A percentile compares a stretch with the other conserved stretches of the same genome.
Evolutionary conservation across 2,329 filamentous ascomycete species (phyloP).

Genomic region (Tricladium varicosporioides): DNA sequence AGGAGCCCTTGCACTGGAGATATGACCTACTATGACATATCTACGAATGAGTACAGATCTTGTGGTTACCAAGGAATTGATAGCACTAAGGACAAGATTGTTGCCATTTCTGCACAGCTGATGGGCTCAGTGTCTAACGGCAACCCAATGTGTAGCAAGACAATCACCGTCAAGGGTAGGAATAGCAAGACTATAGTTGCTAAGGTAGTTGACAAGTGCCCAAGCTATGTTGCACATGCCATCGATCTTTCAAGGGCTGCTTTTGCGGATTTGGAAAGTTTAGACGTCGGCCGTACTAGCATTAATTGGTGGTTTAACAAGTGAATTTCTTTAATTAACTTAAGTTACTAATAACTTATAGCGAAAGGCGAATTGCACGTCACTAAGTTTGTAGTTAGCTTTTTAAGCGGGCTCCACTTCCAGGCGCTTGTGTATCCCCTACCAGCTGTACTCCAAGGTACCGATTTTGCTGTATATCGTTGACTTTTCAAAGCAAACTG

Average conservation of each 20-base stretch:
- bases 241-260: conserved; percentile 61
- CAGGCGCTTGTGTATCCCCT: no score
- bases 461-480: no score
- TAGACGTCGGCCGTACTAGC: conserved; percentile 42
- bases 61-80: conserved; percentile 1
- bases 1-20: conserved; percentile 53
- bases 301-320: conserved; percentile 48
- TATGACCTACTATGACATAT: conserved; percentile 66
- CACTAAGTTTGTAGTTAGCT: no score
- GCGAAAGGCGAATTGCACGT: no score
- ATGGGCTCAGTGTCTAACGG: conserved; percentile 65
- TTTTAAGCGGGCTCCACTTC: no score
- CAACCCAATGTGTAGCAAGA: conserved; percentile 70
- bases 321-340: neutral
- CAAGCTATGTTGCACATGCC: conserved; percentile 55
- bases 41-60: neutral
- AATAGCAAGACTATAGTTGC: conserved; percentile 58
- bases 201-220: conserved; percentile 72
- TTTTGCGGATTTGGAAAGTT: conserved; percentile 50
- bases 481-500: no score
- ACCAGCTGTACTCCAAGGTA: no score
- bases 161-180: conserved; percentile 63
- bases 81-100: conserved; percentile 50
- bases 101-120: conserved; percentile 64
- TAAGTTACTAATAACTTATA: no score